Base-by-base conservation (phyloP, 306 rosid genomes). In the Vachellia collinsii region DNA sequence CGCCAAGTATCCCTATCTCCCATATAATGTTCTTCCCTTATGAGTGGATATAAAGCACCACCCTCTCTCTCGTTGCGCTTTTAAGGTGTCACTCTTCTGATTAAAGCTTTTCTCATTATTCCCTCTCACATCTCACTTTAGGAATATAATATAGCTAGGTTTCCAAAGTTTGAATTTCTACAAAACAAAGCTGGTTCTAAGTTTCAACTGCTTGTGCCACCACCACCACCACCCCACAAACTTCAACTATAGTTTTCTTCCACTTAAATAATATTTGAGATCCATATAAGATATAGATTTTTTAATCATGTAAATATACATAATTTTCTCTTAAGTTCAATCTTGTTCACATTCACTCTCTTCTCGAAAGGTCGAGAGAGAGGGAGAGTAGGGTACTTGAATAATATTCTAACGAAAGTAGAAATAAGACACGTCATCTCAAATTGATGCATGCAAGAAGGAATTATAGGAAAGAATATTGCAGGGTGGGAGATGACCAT, bases 61-160 rank as follows among this genome's bases (percentile, higher is more conserved):
- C 34, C 34, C 34, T 68, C 62, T 44, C 83, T 79, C 38, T 79
- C 43, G 81, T 73, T 72, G 44, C 81, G 68, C 84, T 80, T 29
- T 87, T 85, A 36, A 69, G 84, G 83, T 76, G 71, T 78, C 86
- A 83, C 82, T 36, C 88, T 88, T 83, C 16, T 8, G 2, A n/a
- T 59, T 50, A 42, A 86, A 83, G 85, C 87, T 85, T 88, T 84
- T 81, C 66, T 54, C 25, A 72, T 88, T 85, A 86, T 86, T 86
- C 86, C 78, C 77, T 51, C 29, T 77, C 67, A 58, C 3, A 48
- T 48, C 16, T 25, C 37, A 11, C 68, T 29, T 61, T 29, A 8
- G 41, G 68, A 25, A 12, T 59, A 59, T 59, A 59, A 29, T 59
- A 59, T 59, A 59, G 37, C 37, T 85, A 23, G 51, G n/a, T 80